Conservation (phyloP, 345 rosid genomes). For the Isatis tinctoria region DNA sequence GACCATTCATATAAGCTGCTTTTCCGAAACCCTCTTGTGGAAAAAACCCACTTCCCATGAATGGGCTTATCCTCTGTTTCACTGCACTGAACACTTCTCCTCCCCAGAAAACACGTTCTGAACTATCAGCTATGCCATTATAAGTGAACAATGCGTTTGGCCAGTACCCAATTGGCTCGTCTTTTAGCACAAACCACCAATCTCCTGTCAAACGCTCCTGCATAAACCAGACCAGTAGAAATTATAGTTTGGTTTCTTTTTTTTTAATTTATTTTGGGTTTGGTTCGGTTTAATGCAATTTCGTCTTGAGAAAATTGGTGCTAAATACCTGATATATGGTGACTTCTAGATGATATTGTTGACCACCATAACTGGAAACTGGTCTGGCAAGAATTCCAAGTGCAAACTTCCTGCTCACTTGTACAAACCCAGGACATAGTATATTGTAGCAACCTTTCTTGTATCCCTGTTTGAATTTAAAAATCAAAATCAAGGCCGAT, state of each 20-base stretch:
- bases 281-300: background rate
- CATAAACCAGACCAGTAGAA: background rate
- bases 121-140: background rate
- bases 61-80: background rate
- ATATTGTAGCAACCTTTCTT: constrained; percentile 11
- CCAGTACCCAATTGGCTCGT: constrained; percentile 18
- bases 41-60: constrained; percentile 21
- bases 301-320: background rate
- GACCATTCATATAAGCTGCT: constrained; percentile 8
- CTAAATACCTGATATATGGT: background rate
- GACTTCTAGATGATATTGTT: constrained; percentile 3
- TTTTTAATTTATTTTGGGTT: background rate
- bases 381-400: background rate
- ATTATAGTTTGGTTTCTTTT: background rate
- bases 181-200: background rate
- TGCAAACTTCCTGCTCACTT: background rate
- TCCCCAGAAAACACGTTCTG: constrained; percentile 5
- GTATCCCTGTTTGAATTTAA: background rate
- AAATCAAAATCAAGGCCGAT: background rate
- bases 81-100: constrained; percentile 7
- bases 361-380: constrained; percentile 9
- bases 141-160: constrained; percentile 15
- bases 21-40: background rate
- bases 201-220: background rate
- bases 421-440: constrained; percentile 23